Percentiles rank a stretch among this genome's conserved stretches.
Conservation (phyloP, 108 stramenopile genomes). For the Nannochloropsis gaditana region DNA sequence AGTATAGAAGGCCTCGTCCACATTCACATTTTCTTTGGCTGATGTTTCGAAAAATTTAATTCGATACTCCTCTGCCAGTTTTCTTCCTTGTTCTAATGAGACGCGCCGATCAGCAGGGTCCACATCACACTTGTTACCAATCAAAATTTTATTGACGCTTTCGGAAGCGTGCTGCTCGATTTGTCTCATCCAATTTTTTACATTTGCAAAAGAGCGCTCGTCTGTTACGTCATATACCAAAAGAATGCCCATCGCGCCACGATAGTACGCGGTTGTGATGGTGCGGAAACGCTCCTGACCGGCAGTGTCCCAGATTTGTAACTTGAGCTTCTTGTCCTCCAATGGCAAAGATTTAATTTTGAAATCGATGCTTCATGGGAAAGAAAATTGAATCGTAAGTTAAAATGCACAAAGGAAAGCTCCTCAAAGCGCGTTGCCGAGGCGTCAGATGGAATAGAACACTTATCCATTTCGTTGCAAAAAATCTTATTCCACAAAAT, state of each 20-base stretch:
- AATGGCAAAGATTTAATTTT: conserved; percentile 49
- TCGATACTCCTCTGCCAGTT: conserved; percentile 50
- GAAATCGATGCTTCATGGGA: conserved; percentile 45
- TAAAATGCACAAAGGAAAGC: neutral
- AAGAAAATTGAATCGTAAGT: neutral
- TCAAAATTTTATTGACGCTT: conserved; percentile 44
- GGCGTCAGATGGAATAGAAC: neutral
- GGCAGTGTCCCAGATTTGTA: conserved; percentile 98
- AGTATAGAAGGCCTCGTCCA: conserved; percentile 52
- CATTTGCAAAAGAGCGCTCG: conserved; percentile 39
- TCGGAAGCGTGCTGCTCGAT: conserved; percentile 52
- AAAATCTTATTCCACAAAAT: neutral
- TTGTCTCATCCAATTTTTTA: conserved; percentile 53
- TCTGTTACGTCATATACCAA: conserved; percentile 48
- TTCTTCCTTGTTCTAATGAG: conserved; percentile 42
- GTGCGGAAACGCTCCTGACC: conserved; percentile 80
- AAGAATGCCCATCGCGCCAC: conserved; percentile 51
- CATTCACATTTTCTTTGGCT: conserved; percentile 54
- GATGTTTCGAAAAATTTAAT: conserved; percentile 57
- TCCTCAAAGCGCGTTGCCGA: neutral
- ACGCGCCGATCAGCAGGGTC: neutral
- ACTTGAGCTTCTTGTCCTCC: conserved; percentile 67
- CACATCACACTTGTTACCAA: conserved; percentile 58
- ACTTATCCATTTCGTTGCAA: neutral
- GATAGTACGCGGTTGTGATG: conserved; percentile 55